Evolutionary conservation across 2,329 filamentous ascomycete genomes (phyloP).

Genomic region (Colletotrichum tamarilloi): DNA sequence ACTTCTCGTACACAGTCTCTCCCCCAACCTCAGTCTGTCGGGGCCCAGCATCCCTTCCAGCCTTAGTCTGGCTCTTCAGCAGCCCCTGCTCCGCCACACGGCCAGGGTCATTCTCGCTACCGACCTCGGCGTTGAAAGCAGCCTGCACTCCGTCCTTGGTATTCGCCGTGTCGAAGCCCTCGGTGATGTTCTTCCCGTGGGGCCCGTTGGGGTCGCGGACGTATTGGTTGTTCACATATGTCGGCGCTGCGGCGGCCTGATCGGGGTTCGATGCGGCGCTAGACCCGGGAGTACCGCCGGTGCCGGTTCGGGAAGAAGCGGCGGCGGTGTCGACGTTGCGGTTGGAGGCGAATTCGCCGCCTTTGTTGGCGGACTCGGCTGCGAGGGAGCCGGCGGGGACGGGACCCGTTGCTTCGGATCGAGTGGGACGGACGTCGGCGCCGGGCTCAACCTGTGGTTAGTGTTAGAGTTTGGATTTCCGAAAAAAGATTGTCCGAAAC

Average conservation of each 20-base stretch:
- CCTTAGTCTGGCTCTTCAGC: slow-evolving; percentile 39
- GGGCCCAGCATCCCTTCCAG: slow-evolving; percentile 40
- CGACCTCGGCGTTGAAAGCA: slow-evolving; percentile 55
- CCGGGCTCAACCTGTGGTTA: slow-evolving; percentile 57
- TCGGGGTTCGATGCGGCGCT: slow-evolving; percentile 25
- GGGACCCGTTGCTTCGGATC: slow-evolving; percentile 71
- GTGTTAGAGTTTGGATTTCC: slow-evolving; percentile 25
- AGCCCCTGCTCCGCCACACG: slow-evolving; percentile 57
- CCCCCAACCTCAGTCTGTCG: slow-evolving; percentile 41
- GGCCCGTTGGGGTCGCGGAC: slow-evolving; percentile 46
- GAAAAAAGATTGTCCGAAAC: neutral
- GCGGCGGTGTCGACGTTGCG: slow-evolving; percentile 61
- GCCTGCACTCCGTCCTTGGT: slow-evolving; percentile 50
- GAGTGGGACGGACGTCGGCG: slow-evolving; percentile 56
- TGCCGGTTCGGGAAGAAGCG: slow-evolving; percentile 1
- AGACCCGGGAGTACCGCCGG: slow-evolving; percentile 17
- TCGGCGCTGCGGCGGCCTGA: slow-evolving; percentile 47
- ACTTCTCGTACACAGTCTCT: slow-evolving; percentile 45
- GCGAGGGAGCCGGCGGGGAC: slow-evolving; percentile 79
- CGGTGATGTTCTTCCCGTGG: slow-evolving; percentile 56
- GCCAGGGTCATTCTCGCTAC: slow-evolving; percentile 59
- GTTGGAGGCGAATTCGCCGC: slow-evolving; percentile 72
- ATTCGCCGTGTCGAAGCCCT: slow-evolving; percentile 47
- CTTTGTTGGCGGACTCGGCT: slow-evolving; percentile 72
- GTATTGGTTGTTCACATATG: slow-evolving; percentile 50